These are phyloP conservation scores for Xerocomus brunneocitrinus DNA, from an alignment of 768 basidiomycete species.

Conservation along the genomic window DNA sequence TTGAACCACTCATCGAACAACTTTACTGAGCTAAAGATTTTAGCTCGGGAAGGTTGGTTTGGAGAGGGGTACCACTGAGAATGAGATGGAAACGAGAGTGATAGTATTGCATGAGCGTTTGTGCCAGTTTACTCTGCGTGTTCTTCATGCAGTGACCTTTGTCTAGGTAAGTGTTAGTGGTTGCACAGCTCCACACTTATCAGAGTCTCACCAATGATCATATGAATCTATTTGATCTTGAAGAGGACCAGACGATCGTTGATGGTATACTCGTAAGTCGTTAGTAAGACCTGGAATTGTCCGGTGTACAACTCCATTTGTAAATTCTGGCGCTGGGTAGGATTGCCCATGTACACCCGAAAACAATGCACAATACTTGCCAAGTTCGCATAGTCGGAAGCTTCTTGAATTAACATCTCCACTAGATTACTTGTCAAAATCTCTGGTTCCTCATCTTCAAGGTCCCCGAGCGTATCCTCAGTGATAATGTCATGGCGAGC, in stretches of 20 bases:
- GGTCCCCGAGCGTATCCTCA: not conserved
- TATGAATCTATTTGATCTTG: conserved; percentile 94
- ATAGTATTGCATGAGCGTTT: conserved; percentile 89
- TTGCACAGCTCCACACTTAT: not conserved
- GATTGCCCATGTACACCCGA: conserved; percentile 52
- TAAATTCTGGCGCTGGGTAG: no score
- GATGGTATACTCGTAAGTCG: conserved; percentile 97
- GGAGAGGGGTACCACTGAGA: conserved; percentile 90
- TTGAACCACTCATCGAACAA: conserved; percentile 99
- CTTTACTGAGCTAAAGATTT: conserved; percentile 98
- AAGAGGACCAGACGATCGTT: no score
- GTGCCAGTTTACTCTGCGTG: conserved; percentile 81
- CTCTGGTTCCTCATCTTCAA: conserved; percentile 31
- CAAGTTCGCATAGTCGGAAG: conserved; percentile 69
- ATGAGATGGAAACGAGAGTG: conserved; percentile 91
- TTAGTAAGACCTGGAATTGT: conserved; percentile 88
- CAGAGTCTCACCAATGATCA: conserved; percentile 76
- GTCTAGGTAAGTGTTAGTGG: conserved; percentile 40
- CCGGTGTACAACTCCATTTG: no score
- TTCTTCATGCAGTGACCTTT: conserved; percentile 99
- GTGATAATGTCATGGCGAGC: not conserved
- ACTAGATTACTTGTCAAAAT: conserved; percentile 86
- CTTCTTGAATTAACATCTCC: conserved; percentile 87
- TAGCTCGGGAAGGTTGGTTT: conserved; percentile 96
- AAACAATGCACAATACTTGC: conserved; percentile 32